A percentile compares a stretch with the other conserved stretches of the same genome.
These are phyloP conservation scores for Blepharisma stoltei DNA, from an alignment of 73 alveolate genomes.

Conservation along the genomic window DNA sequence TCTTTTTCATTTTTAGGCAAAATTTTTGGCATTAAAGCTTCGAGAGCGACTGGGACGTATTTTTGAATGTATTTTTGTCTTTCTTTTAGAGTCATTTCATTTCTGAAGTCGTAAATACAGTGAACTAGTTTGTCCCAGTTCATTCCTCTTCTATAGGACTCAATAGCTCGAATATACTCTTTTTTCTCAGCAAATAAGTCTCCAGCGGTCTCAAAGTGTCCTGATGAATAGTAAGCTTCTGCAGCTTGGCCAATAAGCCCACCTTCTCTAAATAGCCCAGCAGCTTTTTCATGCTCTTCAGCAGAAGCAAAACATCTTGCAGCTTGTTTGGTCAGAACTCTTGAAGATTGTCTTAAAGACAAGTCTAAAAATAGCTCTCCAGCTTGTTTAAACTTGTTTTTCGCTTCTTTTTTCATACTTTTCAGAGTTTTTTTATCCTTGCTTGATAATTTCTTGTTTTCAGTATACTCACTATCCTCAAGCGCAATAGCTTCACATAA, in stretches of 20 bases:
- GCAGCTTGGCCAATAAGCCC: constrained; percentile 67
- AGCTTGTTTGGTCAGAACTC: constrained; percentile 43
- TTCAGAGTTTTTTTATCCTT: constrained; percentile 29
- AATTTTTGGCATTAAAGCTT: constrained; percentile 39
- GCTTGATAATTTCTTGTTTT: constrained; percentile 36
- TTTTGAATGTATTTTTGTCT: constrained; percentile 55
- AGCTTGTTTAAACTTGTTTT: constrained; percentile 44
- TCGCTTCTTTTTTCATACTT: constrained; percentile 32
- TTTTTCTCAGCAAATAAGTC: constrained; percentile 34
- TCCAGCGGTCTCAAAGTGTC: constrained; percentile 43
- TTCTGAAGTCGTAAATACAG: constrained; percentile 53
- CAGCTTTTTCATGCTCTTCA: constrained; percentile 55
- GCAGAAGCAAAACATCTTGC: constrained; percentile 82
- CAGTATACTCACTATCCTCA: constrained; percentile 23
- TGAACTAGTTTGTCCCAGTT: constrained; percentile 52
- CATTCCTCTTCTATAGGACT: constrained; percentile 34
- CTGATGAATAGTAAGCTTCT: constrained; percentile 44
- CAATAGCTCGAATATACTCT: constrained; percentile 47
- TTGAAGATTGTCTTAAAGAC: neutral
- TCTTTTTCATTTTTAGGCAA: constrained; percentile 14
- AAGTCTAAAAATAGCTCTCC: constrained; percentile 56
- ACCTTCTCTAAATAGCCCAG: constrained; percentile 43
- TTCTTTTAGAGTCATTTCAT: constrained; percentile 57
- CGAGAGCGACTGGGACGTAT: constrained; percentile 72
- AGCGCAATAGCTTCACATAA: constrained; percentile 26